These are phyloP conservation scores for Aureobasidium lini DNA, from an alignment of 2,329 filamentous ascomycete species.

Conservation along the genomic window DNA sequence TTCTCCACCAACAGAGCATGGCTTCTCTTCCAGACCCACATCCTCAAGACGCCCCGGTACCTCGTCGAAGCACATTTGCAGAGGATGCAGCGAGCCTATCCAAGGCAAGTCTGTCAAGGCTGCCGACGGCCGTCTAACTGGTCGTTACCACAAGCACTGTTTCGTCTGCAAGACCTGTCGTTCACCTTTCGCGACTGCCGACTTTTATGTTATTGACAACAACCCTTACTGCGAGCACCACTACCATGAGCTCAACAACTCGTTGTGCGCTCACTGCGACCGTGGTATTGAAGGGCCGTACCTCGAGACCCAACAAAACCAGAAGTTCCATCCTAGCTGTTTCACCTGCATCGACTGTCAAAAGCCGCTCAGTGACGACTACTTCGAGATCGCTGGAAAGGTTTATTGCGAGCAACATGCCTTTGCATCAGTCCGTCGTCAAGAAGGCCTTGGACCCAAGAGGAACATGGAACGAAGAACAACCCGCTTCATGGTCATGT, in stretches of 20 bases:
- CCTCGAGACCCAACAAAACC: slow-evolving; percentile 67
- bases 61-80: slow-evolving; percentile 53
- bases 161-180: slow-evolving; percentile 85
- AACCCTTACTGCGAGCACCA: slow-evolving; percentile 84
- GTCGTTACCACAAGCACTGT: slow-evolving; percentile 89
- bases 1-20: slow-evolving; percentile 1
- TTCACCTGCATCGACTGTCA: slow-evolving; percentile 78
- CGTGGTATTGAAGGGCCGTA: slow-evolving; percentile 90
- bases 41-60: slow-evolving; percentile 6
- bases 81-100: slow-evolving; percentile 71
- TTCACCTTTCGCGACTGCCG: slow-evolving; percentile 72
- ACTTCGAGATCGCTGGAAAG: slow-evolving; percentile 77
- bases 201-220: slow-evolving; percentile 88
- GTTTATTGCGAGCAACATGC: slow-evolving; percentile 87
- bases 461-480: slow-evolving; percentile 24
- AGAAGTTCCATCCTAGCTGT: slow-evolving; percentile 82
- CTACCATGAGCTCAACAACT: slow-evolving; percentile 87
- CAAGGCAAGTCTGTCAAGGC: slow-evolving; percentile 89
- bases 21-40: not conserved
- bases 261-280: slow-evolving; percentile 71
- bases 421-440: slow-evolving; percentile 32
- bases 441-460: slow-evolving; percentile 9
- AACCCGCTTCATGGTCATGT: slow-evolving; percentile 30
- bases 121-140: slow-evolving; percentile 82
- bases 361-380: slow-evolving; percentile 68